phyloP scores from a whole-genome alignment of 2,329 filamentous ascomycete species.

The Diaporthe citriasiana region DNA sequence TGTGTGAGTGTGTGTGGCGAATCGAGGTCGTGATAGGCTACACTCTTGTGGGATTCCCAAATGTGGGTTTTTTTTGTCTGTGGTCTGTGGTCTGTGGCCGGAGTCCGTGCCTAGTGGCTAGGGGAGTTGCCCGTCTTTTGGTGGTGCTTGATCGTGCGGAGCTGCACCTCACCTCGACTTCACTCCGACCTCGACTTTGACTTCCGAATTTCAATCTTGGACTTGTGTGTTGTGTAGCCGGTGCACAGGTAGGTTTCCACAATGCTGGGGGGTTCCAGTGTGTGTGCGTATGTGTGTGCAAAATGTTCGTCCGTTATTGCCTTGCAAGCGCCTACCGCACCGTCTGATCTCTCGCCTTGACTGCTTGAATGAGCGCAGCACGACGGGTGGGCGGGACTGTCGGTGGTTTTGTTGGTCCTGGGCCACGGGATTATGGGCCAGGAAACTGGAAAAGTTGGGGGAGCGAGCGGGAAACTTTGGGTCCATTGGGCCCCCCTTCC shows the following conservation, averaged over 20 bases:
- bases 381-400: slow-evolving; percentile 21
- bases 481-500: slow-evolving; percentile 11
- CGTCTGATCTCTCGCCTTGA: slow-evolving; percentile 14
- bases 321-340: background rate
- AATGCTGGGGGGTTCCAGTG: background rate
- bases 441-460: slow-evolving; percentile 19
- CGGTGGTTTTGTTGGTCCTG: slow-evolving; percentile 24
- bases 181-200: background rate
- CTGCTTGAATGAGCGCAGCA: background rate
- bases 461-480: slow-evolving; percentile 31
- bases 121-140: slow-evolving; percentile 12
- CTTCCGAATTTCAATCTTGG: background rate
- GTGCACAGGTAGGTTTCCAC: background rate
- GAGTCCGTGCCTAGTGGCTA: slow-evolving; percentile 3
- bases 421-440: slow-evolving; percentile 19
- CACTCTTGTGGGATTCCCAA: background rate
- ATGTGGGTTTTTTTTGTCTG: slow-evolving; percentile 12
- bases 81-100: slow-evolving; percentile 8
- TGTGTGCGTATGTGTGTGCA: too few species aligned
- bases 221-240: background rate
- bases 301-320: slow-evolving; percentile 7
- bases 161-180: background rate
- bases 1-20: slow-evolving; percentile 29
- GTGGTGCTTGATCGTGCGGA: background rate
- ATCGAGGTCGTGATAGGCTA: slow-evolving; percentile 20